phyloP scores from a whole-genome alignment of 106 monocot species.

The Posidonia australis region DNA sequence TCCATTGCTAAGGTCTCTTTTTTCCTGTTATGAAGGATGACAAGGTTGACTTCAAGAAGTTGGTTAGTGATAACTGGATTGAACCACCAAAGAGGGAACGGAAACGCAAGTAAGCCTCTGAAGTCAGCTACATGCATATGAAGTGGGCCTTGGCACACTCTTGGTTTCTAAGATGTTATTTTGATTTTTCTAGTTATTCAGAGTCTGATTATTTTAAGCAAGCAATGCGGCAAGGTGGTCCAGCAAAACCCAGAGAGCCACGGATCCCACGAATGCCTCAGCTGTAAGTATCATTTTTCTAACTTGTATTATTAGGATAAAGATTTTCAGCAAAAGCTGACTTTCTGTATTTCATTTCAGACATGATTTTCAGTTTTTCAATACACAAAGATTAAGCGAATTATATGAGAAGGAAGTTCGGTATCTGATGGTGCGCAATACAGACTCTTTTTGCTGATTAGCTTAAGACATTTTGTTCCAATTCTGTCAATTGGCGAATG shows the following conservation, averaged over 20 bases:
- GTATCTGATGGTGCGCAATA: constrained; percentile 63
- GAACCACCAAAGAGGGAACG: constrained; percentile 90
- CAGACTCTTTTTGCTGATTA: background rate
- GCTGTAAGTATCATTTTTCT: constrained; percentile 42
- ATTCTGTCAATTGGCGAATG: background rate
- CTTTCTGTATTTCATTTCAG: constrained; percentile 28
- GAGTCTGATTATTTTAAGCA: constrained; percentile 97
- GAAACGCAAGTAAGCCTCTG: constrained; percentile 69
- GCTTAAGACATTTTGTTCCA: background rate
- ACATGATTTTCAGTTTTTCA: constrained; percentile 99
- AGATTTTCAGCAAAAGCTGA: background rate
- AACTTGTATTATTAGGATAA: background rate
- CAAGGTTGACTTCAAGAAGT: constrained; percentile 80
- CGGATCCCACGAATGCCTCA: constrained; percentile 97
- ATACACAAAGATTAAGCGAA: constrained; percentile 80
- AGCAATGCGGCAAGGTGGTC: constrained; percentile 77
- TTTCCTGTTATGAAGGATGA: constrained; percentile 48
- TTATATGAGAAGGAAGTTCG: constrained; percentile 98
- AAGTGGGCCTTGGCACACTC: background rate
- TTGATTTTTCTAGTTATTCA: constrained; percentile 45
- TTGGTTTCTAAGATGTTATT: background rate
- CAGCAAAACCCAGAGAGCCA: constrained; percentile 84
- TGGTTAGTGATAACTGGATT: constrained; percentile 87
- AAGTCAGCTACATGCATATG: background rate
- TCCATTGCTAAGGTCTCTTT: background rate